Conservation (phyloP, 805 yeast species). For the Barnettozyma siamensis region DNA sequence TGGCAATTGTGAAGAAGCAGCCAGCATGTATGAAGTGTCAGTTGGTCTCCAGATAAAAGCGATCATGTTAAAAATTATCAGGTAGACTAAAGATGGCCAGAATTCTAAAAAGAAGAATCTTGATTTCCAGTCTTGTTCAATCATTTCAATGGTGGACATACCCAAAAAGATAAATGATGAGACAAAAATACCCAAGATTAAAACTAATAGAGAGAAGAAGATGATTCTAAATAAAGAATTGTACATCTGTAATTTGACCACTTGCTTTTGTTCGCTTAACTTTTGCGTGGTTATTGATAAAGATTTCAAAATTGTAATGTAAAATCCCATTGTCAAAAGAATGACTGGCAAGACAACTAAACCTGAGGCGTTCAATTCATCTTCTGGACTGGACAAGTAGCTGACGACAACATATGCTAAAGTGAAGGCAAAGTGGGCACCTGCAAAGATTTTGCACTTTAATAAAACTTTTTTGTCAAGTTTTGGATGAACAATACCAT, state of each 20-base stretch:
- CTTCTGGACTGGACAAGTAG: conserved; percentile 46
- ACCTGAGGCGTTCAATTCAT: conserved; percentile 45
- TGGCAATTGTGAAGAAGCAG: conserved; percentile 89
- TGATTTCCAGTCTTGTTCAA: conserved; percentile 88
- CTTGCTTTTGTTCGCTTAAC: conserved; percentile 80
- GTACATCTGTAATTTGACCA: conserved; percentile 86
- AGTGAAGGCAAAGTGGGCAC: conserved; percentile 49
- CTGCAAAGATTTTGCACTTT: conserved; percentile 56
- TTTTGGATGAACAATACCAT: conserved; percentile 89
- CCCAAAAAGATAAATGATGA: conserved; percentile 67
- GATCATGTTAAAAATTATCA: conserved; percentile 72
- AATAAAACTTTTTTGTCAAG: conserved; percentile 72
- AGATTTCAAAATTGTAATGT: conserved; percentile 66
- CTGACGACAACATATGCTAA: conserved; percentile 48
- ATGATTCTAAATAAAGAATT: conserved; percentile 69
- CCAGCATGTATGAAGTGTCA: conserved; percentile 88
- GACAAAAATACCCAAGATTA: conserved; percentile 65
- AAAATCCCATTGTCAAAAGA: conserved; percentile 63
- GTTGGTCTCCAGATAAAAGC: conserved; percentile 98
- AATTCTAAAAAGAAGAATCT: conserved; percentile 85
- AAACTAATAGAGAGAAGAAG: conserved; percentile 60
- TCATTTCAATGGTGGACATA: conserved; percentile 66
- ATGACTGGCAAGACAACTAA: conserved; percentile 67
- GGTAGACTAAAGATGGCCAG: conserved; percentile 91
- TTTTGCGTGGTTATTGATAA: conserved; percentile 69